A percentile compares a stretch with the other conserved stretches of the same genome.
These are phyloP conservation scores for Cyclotella baltica DNA, from an alignment of 108 stramenopile genomes.

Conservation along the genomic window DNA sequence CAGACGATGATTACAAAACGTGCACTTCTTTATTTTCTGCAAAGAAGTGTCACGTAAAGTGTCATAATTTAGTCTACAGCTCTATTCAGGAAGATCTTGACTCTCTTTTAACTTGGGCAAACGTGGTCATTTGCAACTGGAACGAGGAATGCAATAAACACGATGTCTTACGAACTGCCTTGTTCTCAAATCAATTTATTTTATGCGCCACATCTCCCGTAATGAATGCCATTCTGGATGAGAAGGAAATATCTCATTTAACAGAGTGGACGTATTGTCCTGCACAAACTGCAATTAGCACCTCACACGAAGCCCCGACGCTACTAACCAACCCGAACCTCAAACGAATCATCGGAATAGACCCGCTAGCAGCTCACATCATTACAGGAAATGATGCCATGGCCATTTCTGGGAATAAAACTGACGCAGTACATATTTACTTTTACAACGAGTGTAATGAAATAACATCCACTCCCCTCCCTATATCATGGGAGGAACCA, in stretches of 20 bases:
- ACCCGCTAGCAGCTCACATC: slow-evolving; percentile 19
- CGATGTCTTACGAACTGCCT: background rate
- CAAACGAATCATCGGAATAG: slow-evolving; percentile 17
- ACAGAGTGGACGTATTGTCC: slow-evolving; percentile 8
- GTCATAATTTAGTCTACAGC: background rate
- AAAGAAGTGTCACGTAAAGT: background rate
- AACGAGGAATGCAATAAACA: background rate
- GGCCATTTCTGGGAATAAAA: slow-evolving; percentile 16
- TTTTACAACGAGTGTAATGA: background rate
- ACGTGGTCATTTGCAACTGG: slow-evolving; percentile 12
- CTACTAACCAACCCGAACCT: background rate
- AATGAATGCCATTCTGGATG: background rate
- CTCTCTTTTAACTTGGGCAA: background rate
- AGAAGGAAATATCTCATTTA: background rate
- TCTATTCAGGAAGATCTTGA: background rate
- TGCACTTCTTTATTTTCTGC: background rate
- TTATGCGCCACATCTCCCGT: background rate
- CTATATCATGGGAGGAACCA: slow-evolving; percentile 12
- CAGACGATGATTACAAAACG: background rate
- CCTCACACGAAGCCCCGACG: background rate
- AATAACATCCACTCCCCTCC: slow-evolving; percentile 9
- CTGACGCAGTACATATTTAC: slow-evolving; percentile 2
- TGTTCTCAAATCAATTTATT: background rate
- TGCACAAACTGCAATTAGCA: background rate
- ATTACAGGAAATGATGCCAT: background rate